Evolutionary conservation across 1,284 basidiomycete genomes (phyloP), one percentile per base, ranked within the genome.

Genomic region (Irpex sp.): DNA sequence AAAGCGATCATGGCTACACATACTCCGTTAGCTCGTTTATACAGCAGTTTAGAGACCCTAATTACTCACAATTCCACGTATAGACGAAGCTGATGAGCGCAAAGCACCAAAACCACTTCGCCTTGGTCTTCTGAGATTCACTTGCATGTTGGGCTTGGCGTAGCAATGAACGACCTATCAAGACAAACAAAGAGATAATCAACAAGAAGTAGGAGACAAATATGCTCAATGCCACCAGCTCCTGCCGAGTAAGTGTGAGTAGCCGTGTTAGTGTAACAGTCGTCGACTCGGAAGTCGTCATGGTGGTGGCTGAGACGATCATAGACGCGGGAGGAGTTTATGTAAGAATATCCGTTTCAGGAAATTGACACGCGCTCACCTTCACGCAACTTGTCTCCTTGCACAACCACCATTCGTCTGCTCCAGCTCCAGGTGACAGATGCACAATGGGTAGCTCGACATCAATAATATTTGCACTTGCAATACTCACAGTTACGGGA

Each of bases 61-160:
- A 6, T 4, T 11, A 56, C 86, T 77, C 68, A 88, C 87, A 87
- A 63, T 79, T 85, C 86, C 87, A 88, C n/a, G 86, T 88, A 68
- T 82, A 80, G 2, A 64, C 71, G 59, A 85, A 77, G 6, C 82
- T 83, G 3, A 64, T 73, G 8, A 78, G 4, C 0, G 81, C 70
- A 38, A 85, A 67, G 2, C 64, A 65, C n/a, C 68, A 60, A 66
- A 78, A 81, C 9, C 60, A 5, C 47, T 26, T 47, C n/a, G 17
- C 21, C 15, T 9, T 26, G 49, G 13, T 52, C 17, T 15, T 52
- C 19, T 26, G 51, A 13, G 11, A 44, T 37, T 19, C 13, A 38
- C 37, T 31, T 5, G 13, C 7, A 26, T 13, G 47, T 44, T 9
- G 15, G 21, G 13, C 13, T 8, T 61, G 47, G 3, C 47, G 49